phyloP scores from a whole-genome alignment of 1,139 yeast species.

The Suhomyces bokatorum region DNA sequence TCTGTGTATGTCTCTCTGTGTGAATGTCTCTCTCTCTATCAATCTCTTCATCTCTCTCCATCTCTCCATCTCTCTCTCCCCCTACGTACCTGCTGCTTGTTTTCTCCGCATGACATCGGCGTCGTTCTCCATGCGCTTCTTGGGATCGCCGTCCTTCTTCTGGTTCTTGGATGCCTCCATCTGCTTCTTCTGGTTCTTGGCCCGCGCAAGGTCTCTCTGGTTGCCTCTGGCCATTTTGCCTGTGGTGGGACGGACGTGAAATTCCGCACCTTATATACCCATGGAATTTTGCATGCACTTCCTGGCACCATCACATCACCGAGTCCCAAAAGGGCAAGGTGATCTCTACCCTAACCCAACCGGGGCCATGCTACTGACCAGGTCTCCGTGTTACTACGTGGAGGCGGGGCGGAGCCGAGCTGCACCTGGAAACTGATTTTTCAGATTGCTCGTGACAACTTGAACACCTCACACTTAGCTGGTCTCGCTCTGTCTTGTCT shows the following conservation, averaged over 20 bases:
- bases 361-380: neutral
- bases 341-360: neutral
- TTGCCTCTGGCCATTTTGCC: conserved; percentile 86
- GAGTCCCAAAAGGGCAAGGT: conserved; percentile 4
- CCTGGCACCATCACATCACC: conserved; percentile 2
- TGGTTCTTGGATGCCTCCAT: conserved; percentile 58
- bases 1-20: too few species aligned
- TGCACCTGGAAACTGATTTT: neutral
- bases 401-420: neutral
- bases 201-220: conserved; percentile 93
- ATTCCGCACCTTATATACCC: conserved; percentile 10
- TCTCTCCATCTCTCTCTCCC: neutral
- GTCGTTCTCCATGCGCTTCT: conserved; percentile 79
- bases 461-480: too few species aligned
- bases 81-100: conserved; percentile 72
- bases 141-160: conserved; percentile 81
- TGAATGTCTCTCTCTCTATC: too few species aligned
- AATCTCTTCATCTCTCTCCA: neutral
- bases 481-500: too few species aligned
- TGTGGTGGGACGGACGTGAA: neutral
- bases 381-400: too few species aligned
- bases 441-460: neutral
- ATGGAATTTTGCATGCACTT: conserved; percentile 7
- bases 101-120: conserved; percentile 87
- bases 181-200: conserved; percentile 80